Percentiles rank a stretch among this genome's conserved stretches.
Conservation (phyloP, 2,329 filamentous ascomycete species). For the Fusarium annulatum region DNA sequence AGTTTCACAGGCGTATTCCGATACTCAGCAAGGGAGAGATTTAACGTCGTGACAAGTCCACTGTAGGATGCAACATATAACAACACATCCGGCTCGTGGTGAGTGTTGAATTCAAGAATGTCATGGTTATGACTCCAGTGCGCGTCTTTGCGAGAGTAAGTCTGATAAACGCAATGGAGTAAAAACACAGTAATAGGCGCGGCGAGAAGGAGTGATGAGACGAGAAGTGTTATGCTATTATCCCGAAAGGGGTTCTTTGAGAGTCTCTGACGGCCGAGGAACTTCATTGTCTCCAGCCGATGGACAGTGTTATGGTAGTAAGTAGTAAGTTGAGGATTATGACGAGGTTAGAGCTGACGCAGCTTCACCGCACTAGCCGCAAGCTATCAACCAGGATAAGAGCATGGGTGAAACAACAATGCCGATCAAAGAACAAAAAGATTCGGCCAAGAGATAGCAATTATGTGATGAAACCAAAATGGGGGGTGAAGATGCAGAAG, state of each 20-base stretch:
- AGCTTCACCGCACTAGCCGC: not conserved
- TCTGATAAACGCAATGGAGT: constrained; percentile 32
- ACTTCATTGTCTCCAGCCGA: constrained; percentile 16
- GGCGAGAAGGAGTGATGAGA: constrained; percentile 28
- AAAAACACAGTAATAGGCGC: constrained; percentile 25
- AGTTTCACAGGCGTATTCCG: constrained; percentile 46
- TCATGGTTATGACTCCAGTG: constrained; percentile 23
- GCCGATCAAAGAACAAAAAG: not conserved
- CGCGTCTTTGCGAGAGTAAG: constrained; percentile 1
- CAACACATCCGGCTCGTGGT: not conserved
- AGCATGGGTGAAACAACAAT: not conserved
- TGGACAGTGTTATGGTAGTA: not conserved
- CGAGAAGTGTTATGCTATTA: constrained; percentile 1
- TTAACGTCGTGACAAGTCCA: constrained; percentile 61
- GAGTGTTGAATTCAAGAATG: not conserved
- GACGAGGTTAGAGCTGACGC: not conserved
- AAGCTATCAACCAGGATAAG: not conserved
- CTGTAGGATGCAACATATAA: constrained; percentile 63
- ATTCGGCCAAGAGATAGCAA: not conserved
- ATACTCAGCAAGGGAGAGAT: constrained; percentile 48
- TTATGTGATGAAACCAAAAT: not conserved
- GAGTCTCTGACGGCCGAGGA: constrained; percentile 1
- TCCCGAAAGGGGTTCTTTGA: constrained; percentile 8
- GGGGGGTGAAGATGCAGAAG: not conserved
- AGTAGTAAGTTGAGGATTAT: not conserved